Evolutionary conservation across 108 stramenopile genomes (phyloP), one percentile per base, ranked within the genome.

Genomic region (Pseudonitzschia delicatissima): DNA sequence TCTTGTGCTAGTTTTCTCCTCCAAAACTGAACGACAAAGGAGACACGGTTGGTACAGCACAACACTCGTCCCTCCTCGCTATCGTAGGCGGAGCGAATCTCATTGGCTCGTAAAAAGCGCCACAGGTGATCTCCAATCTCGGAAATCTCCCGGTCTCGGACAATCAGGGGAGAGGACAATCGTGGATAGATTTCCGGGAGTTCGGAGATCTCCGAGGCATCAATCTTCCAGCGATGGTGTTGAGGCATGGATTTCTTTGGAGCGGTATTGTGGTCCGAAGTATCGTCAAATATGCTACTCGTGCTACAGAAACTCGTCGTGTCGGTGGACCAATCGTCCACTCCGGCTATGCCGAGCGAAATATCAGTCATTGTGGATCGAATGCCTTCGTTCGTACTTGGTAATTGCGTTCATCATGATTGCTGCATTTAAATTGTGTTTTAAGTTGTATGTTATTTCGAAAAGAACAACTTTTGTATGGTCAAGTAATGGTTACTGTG

Each of bases 1-100:
- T 42, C 11, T 42, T 2, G 0, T 42, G 31, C n/a, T 23, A 31
- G 11, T 31, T 15, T 55, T 55, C 31, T 7, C 2, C 34, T 32
- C 53, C 53, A 55, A 27, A 55, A 55, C 32, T 55, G 53, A n/a
- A 55, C 53, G n/a, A 55, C 53, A n/a, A 55, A 55, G 2, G 53
- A 55, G n/a, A 25, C 53, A 55, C 32, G 29, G 0, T 0, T 13
- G 17, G 27, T 55, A n/a, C 18, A 55, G 32, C 53, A 55, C 6
- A 55, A 35, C 0, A 55, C 18, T 55, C 53, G 53, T 33, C 11
- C 34, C 0, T 29, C 6, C 11, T 55, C 15, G 29, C 32, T 55
- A 33, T 55, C 53, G 17, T 55, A 55, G 0, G 31, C 29, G 0
- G 1, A 55, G 18, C 53, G 33, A 15, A 55, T 27, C 13, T 23